Percentiles rank a stretch among this genome's conserved stretches.
Evolutionary conservation across 1,284 basidiomycete genomes (phyloP).

Genomic region (Ganoderma lingzhi): DNA sequence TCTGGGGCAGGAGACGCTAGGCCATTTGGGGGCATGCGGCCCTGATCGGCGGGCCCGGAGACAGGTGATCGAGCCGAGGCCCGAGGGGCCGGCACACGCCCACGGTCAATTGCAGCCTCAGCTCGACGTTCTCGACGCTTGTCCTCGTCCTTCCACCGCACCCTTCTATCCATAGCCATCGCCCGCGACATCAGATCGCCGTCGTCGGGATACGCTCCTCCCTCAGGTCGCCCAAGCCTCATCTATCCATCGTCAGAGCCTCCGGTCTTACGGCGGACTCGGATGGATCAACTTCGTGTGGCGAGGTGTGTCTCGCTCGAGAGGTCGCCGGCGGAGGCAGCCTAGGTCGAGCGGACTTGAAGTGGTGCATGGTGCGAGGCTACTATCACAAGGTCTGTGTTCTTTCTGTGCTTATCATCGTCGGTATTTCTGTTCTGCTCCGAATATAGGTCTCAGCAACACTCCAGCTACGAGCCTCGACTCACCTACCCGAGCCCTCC

Average conservation of each 20-base stretch:
- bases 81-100: conserved; percentile 1
- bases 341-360: conserved; percentile 1
- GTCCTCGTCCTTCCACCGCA: background rate
- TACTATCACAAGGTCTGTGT: background rate
- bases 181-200: background rate
- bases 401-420: background rate
- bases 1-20: background rate
- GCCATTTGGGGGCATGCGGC: conserved; percentile 24
- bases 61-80: conserved; percentile 14
- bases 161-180: background rate
- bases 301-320: background rate
- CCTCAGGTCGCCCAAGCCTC: background rate
- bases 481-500: background rate
- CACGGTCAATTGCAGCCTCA: background rate
- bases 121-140: conserved; percentile 8
- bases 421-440: background rate
- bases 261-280: background rate
- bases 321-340: background rate
- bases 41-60: conserved; percentile 33
- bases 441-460: background rate
- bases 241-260: background rate
- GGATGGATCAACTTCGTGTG: background rate
- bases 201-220: background rate
- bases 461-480: background rate
- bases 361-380: background rate